Evolutionary conservation across 768 basidiomycete species (phyloP).

Genomic region (Cyclocybe cylindracea): DNA sequence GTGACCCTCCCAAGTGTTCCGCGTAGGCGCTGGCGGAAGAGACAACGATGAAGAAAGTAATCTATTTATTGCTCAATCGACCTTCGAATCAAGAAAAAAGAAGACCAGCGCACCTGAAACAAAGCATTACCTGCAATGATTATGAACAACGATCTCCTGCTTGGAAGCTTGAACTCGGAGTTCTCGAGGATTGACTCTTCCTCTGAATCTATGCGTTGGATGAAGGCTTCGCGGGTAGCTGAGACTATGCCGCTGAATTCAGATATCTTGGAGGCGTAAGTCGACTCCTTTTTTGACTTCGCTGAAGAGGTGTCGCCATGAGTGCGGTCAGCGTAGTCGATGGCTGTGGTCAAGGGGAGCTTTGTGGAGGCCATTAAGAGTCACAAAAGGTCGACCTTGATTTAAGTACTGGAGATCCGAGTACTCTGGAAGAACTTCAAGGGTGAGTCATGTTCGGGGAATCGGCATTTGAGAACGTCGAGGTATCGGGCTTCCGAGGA

Average conservation of each 20-base stretch:
- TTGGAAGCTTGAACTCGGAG: constrained; percentile 30
- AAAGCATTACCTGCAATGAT: constrained; percentile 28
- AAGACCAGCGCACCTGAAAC: constrained; percentile 24
- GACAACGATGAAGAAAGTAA: constrained; percentile 70
- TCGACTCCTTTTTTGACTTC: constrained; percentile 3
- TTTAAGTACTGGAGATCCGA: background rate
- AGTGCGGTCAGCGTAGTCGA: constrained; percentile 14
- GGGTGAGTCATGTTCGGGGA: no score
- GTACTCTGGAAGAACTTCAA: background rate
- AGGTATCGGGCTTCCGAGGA: no score
- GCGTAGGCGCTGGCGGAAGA: constrained; percentile 68
- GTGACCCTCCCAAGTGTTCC: constrained; percentile 59
- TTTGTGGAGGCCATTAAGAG: constrained; percentile 14
- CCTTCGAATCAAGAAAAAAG: background rate
- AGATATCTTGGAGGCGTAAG: constrained; percentile 14
- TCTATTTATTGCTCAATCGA: constrained; percentile 28
- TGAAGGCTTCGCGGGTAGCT: constrained; percentile 10
- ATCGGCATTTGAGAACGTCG: no score
- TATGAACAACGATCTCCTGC: constrained; percentile 23
- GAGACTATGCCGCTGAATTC: constrained; percentile 13
- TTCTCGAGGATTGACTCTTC: constrained; percentile 8
- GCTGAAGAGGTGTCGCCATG: background rate
- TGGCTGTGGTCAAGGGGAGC: constrained; percentile 14
- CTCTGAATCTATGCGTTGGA: constrained; percentile 12
- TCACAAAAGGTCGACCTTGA: no score